Conservation (phyloP, 768 basidiomycete genomes). For the Phylloporus sp. region DNA sequence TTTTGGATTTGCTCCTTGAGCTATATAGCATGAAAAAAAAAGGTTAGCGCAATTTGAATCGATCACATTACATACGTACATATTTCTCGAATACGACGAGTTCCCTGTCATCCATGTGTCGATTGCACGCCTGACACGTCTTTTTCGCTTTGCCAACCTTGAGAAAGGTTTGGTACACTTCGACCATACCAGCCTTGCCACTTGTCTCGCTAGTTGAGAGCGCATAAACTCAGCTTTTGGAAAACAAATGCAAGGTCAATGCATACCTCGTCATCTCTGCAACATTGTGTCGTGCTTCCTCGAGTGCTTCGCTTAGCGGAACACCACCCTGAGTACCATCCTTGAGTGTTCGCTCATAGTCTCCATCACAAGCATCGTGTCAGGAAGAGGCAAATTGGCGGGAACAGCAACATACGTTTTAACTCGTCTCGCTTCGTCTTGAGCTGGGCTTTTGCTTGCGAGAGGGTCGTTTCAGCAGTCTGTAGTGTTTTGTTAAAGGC, state of each 20-base stretch:
- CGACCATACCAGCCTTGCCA: conserved; percentile 34
- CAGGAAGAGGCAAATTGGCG: neutral
- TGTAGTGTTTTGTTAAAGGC: conserved; percentile 56
- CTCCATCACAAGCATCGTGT: conserved; percentile 2
- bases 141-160: conserved; percentile 58
- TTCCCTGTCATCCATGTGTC: conserved; percentile 55
- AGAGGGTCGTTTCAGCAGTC: conserved; percentile 58
- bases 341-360: conserved; percentile 44
- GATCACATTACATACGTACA: conserved; percentile 38
- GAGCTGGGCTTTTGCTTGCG: conserved; percentile 56
- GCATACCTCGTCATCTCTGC: conserved; percentile 20
- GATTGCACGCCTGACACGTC: conserved; percentile 73
- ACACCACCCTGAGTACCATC: conserved; percentile 36
- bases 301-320: conserved; percentile 47
- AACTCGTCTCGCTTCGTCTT: conserved; percentile 60
- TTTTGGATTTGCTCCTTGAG: conserved; percentile 60
- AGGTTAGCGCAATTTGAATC: neutral
- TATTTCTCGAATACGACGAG: conserved; percentile 64
- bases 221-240: conserved; percentile 2
- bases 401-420: conserved; percentile 41
- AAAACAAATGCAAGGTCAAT: neutral
- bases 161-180: conserved; percentile 54
- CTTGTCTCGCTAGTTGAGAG: conserved; percentile 13
- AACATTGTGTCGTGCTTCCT: conserved; percentile 28
- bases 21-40: conserved; percentile 34